Evolutionary conservation across 139 green algal species (phyloP).

Genomic region (Volvox africanus): DNA sequence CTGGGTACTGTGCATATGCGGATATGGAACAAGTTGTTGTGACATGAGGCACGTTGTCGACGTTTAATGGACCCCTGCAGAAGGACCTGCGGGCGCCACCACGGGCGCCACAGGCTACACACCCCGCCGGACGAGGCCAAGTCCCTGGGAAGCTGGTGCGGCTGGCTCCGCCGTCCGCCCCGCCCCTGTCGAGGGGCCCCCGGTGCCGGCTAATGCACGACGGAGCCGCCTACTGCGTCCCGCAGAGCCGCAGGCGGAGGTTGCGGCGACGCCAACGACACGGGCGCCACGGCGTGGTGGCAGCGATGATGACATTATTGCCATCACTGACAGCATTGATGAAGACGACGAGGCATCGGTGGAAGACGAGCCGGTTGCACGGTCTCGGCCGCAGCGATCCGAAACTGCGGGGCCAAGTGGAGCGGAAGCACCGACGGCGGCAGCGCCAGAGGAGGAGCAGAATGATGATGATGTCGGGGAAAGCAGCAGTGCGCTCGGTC

Average conservation of each 20-base stretch:
- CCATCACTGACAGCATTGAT: conserved; percentile 16
- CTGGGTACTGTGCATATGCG: no score
- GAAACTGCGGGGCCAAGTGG: not conserved
- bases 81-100: no score
- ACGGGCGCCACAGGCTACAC: no score
- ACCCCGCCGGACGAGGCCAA: not conserved
- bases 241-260: not conserved
- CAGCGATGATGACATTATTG: not conserved
- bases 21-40: no score
- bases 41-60: no score
- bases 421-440: not conserved
- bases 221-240: conserved; percentile 8
- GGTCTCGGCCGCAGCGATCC: no score
- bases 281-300: not conserved
- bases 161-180: not conserved
- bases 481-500: not conserved
- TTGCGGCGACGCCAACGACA: not conserved
- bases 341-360: conserved; percentile 3
- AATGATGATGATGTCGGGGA: not conserved
- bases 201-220: not conserved
- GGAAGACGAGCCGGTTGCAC: not conserved
- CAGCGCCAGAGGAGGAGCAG: not conserved
- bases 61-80: no score
- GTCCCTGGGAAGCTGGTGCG: conserved; percentile 13
- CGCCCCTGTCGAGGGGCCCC: not conserved